phyloP scores from a whole-genome alignment of 2,329 filamentous ascomycete genomes.

The Colletotrichum tropicale region DNA sequence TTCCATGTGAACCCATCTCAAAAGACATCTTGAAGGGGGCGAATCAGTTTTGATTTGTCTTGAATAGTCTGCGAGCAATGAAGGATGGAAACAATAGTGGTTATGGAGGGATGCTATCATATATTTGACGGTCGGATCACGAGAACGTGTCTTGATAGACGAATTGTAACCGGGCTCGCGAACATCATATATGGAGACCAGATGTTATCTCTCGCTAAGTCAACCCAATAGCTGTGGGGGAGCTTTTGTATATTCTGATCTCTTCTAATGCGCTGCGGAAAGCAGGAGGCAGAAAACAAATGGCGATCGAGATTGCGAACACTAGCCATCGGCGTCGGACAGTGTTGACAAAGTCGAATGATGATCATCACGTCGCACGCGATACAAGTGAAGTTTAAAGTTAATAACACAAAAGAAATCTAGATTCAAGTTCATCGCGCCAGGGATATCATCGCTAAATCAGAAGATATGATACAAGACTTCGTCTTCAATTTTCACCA shows the following conservation, averaged over 20 bases:
- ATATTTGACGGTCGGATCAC: not conserved
- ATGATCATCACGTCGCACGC: not conserved
- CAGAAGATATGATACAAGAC: not conserved
- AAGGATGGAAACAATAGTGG: not conserved
- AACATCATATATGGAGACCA: too few species aligned
- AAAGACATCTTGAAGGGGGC: too few species aligned
- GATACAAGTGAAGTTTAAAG: rapidly evolving
- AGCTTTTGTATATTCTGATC: rapidly evolving
- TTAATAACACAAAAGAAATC: not conserved
- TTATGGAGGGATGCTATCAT: not conserved
- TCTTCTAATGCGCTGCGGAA: not conserved
- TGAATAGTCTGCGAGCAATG: not conserved
- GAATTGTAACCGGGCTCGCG: rapidly evolving
- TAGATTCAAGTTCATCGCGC: not conserved
- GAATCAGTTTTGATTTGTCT: not conserved
- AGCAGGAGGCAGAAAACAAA: rapidly evolving
- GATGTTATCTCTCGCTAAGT: too few species aligned
- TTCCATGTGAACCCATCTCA: too few species aligned
- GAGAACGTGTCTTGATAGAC: rapidly evolving
- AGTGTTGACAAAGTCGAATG: rapidly evolving
- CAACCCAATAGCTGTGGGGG: not conserved
- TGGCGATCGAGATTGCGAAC: rapidly evolving
- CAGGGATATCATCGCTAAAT: not conserved
- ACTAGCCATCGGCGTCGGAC: not conserved
- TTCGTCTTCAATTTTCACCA: not conserved